phyloP scores from a whole-genome alignment of 2,329 filamentous ascomycete genomes.

The Diplodia scrobiculata region DNA sequence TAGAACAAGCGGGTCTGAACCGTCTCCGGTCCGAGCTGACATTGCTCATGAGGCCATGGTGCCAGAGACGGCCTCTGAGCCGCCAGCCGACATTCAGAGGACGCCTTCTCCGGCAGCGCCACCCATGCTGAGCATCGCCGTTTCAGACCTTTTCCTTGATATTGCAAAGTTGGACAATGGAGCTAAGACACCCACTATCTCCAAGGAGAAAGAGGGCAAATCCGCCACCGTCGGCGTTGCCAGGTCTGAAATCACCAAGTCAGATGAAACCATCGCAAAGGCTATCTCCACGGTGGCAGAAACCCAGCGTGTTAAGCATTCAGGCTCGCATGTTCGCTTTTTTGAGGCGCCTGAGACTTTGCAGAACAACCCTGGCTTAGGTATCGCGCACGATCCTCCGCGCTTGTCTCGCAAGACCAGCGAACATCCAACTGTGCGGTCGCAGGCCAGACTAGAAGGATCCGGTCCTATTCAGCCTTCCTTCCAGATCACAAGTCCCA shows the following conservation, averaged over 20 bases:
- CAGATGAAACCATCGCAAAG: background rate
- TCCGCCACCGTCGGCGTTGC: background rate
- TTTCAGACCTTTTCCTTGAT: background rate
- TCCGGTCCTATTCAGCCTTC: background rate
- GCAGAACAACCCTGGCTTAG: background rate
- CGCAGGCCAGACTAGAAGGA: background rate
- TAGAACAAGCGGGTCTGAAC: background rate
- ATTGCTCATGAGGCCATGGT: background rate
- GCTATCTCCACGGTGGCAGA: background rate
- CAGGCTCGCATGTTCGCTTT: background rate
- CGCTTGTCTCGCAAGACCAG: background rate
- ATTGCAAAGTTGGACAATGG: background rate
- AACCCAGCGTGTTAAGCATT: background rate
- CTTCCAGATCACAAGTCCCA: background rate
- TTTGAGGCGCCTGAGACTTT: background rate
- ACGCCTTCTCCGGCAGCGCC: background rate
- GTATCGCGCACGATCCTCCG: background rate
- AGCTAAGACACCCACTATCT: background rate
- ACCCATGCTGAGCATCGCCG: background rate
- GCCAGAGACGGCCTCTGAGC: background rate
- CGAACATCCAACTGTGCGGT: background rate
- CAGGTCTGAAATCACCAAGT: slow-evolving; percentile 8
- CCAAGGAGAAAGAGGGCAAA: background rate
- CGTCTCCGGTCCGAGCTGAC: background rate
- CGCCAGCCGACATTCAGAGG: background rate